Percentiles rank a stretch among this genome's conserved stretches.
These are phyloP conservation scores for Globisporangium lucens DNA, from an alignment of 352 stramenopile species.

Conservation along the genomic window DNA sequence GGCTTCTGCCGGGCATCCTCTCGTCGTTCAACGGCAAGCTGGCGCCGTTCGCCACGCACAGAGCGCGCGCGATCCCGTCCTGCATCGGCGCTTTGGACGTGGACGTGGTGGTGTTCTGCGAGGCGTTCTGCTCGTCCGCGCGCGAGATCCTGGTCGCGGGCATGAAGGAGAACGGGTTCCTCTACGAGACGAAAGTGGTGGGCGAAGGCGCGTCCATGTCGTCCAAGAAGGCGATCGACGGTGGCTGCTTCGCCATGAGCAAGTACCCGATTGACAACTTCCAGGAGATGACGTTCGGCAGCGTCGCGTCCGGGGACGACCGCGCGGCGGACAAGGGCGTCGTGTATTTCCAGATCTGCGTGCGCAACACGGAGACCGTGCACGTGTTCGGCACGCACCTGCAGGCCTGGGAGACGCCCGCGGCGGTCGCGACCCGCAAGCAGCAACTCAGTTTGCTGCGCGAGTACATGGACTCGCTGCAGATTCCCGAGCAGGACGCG, in stretches of 20 bases:
- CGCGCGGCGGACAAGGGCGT: slow-evolving; percentile 63
- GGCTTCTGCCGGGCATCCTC: slow-evolving; percentile 59
- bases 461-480: slow-evolving; percentile 46
- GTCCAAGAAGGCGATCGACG: slow-evolving; percentile 61
- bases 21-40: slow-evolving; percentile 63
- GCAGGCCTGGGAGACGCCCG: slow-evolving; percentile 59
- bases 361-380: slow-evolving; percentile 31
- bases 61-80: slow-evolving; percentile 51
- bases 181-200: slow-evolving; percentile 70
- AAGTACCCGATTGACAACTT: slow-evolving; percentile 52
- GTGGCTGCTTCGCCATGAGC: slow-evolving; percentile 70
- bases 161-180: slow-evolving; percentile 63
- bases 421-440: slow-evolving; percentile 35
- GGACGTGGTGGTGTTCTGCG: slow-evolving; percentile 72
- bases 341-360: slow-evolving; percentile 52
- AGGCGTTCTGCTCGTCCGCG: slow-evolving; percentile 51
- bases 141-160: slow-evolving; percentile 47
- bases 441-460: slow-evolving; percentile 43
- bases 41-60: slow-evolving; percentile 41
- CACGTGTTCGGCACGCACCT: slow-evolving; percentile 67
- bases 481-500: slow-evolving; percentile 39
- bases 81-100: slow-evolving; percentile 35
- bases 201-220: slow-evolving; percentile 41
- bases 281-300: slow-evolving; percentile 60
- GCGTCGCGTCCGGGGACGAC: slow-evolving; percentile 50